Evolutionary conservation across 768 basidiomycete species (phyloP).

Genomic region (Lenzites betulinus): DNA sequence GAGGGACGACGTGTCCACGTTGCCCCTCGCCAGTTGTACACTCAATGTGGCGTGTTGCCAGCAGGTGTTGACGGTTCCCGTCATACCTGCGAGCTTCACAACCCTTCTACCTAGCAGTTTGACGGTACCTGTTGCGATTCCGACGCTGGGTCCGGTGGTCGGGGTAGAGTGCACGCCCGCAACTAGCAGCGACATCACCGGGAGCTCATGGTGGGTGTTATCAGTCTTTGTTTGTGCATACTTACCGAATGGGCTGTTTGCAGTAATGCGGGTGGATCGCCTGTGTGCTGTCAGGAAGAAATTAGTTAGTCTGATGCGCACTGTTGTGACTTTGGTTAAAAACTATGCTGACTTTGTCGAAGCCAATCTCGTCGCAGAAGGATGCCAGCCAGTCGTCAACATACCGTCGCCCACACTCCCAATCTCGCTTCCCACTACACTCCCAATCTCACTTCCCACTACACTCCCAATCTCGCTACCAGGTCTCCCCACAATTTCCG

Average conservation of each 20-base stretch:
- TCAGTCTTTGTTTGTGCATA: no score
- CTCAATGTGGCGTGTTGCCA: constrained; percentile 10
- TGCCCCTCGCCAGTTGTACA: neutral
- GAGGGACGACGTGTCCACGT: constrained; percentile 4
- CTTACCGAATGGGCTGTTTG: neutral
- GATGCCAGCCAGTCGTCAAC: constrained; percentile 10
- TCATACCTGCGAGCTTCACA: constrained; percentile 8
- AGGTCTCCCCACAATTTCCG: neutral
- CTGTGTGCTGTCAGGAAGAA: constrained; percentile 14
- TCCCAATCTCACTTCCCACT: neutral
- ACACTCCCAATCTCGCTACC: no score
- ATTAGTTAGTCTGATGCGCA: neutral
- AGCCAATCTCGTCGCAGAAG: constrained; percentile 11
- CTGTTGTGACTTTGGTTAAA: neutral
- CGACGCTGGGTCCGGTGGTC: constrained; percentile 16
- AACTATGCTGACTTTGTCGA: neutral
- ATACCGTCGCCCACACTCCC: neutral
- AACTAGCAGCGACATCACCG: neutral
- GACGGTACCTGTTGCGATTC: constrained; percentile 9
- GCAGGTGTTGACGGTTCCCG: constrained; percentile 1
- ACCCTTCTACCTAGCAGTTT: neutral
- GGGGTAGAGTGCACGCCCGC: constrained; percentile 5
- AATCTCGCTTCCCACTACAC: constrained; percentile 7
- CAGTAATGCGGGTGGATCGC: constrained; percentile 9
- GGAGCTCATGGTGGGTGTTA: constrained; percentile 8